These are phyloP conservation scores for Dittrichia graveolens DNA, from an alignment of 129 eudicot genomes.

Conservation along the genomic window DNA sequence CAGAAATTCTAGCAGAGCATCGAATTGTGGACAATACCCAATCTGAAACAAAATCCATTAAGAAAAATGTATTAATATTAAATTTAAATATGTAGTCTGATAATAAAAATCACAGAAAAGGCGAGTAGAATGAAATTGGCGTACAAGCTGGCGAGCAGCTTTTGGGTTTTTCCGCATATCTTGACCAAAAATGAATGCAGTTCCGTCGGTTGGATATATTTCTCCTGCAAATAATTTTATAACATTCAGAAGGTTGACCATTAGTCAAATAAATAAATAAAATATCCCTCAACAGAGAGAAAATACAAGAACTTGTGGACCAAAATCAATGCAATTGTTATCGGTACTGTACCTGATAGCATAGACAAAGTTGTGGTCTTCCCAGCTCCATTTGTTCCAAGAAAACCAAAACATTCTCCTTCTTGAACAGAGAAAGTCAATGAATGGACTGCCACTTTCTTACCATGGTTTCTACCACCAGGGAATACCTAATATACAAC, in stretches of 20 bases:
- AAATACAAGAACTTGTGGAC: constrained; percentile 9
- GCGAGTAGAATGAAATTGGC: constrained; percentile 21
- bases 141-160: constrained; percentile 88
- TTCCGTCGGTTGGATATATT: constrained; percentile 83
- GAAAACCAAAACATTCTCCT: constrained; percentile 98
- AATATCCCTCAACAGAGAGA: background rate
- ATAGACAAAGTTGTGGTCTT: constrained; percentile 94
- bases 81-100: constrained; percentile 4
- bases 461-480: constrained; percentile 56
- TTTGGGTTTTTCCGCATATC: constrained; percentile 81
- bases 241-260: constrained; percentile 15
- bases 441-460: constrained; percentile 85
- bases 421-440: constrained; percentile 95
- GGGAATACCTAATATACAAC: constrained; percentile 70
- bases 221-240: constrained; percentile 57
- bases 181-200: constrained; percentile 83
- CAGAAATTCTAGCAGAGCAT: constrained; percentile 84
- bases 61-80: background rate
- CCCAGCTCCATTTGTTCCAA: constrained; percentile 99
- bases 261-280: constrained; percentile 12
- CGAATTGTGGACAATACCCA: constrained; percentile 98
- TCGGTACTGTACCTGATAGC: constrained; percentile 67
- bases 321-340: constrained; percentile 9
- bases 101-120: background rate
- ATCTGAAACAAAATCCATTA: constrained; percentile 56